Evolutionary conservation across 2,329 filamentous ascomycete species (phyloP), one percentile per base, ranked within the genome.

Genomic region (Plectosphaerella cucumerina): DNA sequence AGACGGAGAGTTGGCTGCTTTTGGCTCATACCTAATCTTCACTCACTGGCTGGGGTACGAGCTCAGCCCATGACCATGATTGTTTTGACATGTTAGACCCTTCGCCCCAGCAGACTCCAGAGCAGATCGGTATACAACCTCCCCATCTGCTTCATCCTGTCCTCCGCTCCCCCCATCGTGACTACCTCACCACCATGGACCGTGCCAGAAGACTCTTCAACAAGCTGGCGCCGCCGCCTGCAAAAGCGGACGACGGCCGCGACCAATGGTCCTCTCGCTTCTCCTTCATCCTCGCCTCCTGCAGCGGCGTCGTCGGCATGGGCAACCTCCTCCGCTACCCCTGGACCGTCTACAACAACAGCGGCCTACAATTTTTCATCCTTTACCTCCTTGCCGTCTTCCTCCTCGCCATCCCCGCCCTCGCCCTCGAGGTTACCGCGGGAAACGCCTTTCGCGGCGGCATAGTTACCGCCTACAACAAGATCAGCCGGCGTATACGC

Each of bases 371-470:
- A 53, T 81, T 75, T 74, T 81, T 80, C 58, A 74, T 81, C 17
- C 78, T 77, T 0, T 81, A 81, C 51, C 54, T 78, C 11, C 62
- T 80, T 8, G 74, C 77, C 0, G 67, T 81, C 4, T 71, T 76
- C 49, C 60, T 76, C 11, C 67, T 82, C 37, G 78, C 77, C 12
- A 80, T 81, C 17, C 78, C 78, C 0, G 69, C 74, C 0, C 67
- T 81, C 10, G 69, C 78, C 5, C 70, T 81, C 21, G 76, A 82
- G 54, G 77, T 81, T 47, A 86, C 85, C 34, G 87, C 88, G 33
- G 89, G 89, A 46, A 87, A 80, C 52, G 76, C 76, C 1, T 80
- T 80, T 55, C 75, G 77, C 3, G 75, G 74, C 22, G 76, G 77
- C 12, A 71, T 68, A 1, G 72, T 78, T 15, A 70, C 78, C 26